These are phyloP conservation scores for Westerdykella sp. DNA, from an alignment of 2,329 filamentous ascomycete genomes.

Conservation along the genomic window DNA sequence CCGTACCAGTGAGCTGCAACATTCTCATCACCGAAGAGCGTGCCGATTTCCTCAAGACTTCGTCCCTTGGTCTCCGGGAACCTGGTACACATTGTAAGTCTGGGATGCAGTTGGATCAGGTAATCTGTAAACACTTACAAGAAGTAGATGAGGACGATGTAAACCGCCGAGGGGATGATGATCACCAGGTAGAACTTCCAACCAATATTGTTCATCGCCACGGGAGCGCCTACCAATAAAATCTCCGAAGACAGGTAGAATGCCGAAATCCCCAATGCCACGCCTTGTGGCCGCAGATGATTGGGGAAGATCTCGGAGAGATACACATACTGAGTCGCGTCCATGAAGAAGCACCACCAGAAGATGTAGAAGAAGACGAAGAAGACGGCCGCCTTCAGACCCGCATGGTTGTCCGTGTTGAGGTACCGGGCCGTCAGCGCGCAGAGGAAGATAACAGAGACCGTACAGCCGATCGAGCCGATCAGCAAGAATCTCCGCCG, in stretches of 20 bases:
- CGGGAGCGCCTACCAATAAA: constrained; percentile 29
- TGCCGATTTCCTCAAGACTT: constrained; percentile 9
- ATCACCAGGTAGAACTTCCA: constrained; percentile 40
- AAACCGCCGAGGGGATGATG: constrained; percentile 20
- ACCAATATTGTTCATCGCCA: constrained; percentile 31
- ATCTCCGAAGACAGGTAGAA: constrained; percentile 28
- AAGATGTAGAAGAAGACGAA: constrained; percentile 22
- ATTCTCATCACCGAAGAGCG: constrained; percentile 9
- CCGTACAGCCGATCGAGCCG: constrained; percentile 9
- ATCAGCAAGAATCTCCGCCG: constrained; percentile 16
- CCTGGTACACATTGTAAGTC: background rate
- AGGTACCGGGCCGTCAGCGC: constrained; percentile 15
- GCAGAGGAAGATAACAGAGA: constrained; percentile 9
- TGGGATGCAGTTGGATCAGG: no score
- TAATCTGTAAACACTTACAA: constrained; percentile 4
- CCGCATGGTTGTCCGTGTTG: constrained; percentile 12
- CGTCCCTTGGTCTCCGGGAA: constrained; percentile 10
- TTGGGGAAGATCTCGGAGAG: constrained; percentile 22
- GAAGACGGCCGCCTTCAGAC: constrained; percentile 16
- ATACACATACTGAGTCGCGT: constrained; percentile 19
- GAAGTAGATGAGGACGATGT: constrained; percentile 10
- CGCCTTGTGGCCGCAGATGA: constrained; percentile 16
- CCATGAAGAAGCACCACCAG: constrained; percentile 21
- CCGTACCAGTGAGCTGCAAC: constrained; percentile 10
- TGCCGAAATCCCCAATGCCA: constrained; percentile 12